These are phyloP conservation scores for Pinus taeda DNA, from an alignment of 75 land plant species.

Conservation along the genomic window DNA sequence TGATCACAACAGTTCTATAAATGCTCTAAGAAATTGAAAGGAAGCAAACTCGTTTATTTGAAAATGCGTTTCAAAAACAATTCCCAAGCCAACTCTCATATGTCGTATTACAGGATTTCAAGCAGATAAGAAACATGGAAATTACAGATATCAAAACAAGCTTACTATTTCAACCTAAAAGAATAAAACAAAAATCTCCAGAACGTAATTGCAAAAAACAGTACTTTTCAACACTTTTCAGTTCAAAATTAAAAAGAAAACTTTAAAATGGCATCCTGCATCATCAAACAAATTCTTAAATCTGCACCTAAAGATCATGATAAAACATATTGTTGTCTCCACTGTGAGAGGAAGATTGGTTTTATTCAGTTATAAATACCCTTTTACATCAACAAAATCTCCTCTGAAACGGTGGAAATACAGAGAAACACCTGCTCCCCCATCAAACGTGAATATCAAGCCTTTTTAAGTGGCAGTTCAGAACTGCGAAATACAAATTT, in stretches of 20 bases:
- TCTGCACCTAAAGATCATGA: neutral
- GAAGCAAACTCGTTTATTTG: neutral
- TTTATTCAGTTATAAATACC: slow-evolving; percentile 5
- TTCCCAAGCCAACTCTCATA: neutral
- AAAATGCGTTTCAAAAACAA: too few relatives aligned
- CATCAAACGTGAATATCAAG: neutral
- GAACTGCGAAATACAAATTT: too few relatives aligned
- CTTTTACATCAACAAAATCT: slow-evolving; percentile 2
- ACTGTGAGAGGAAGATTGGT: neutral
- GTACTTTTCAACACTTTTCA: neutral
- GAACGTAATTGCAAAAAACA: neutral
- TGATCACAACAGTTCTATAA: neutral
- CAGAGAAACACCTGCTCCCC: neutral
- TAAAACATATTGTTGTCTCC: neutral
- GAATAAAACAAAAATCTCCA: neutral
- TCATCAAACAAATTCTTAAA: neutral
- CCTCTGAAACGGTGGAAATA: neutral
- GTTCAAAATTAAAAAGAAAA: neutral
- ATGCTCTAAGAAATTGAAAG: neutral
- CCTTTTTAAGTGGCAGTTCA: neutral
- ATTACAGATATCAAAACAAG: neutral
- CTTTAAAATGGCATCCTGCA: neutral
- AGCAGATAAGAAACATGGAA: neutral
- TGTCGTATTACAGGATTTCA: neutral
- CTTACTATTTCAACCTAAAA: neutral